Base-by-base conservation (phyloP, 2,329 filamentous ascomycete genomes). In the Aureobasidium pullulans region DNA sequence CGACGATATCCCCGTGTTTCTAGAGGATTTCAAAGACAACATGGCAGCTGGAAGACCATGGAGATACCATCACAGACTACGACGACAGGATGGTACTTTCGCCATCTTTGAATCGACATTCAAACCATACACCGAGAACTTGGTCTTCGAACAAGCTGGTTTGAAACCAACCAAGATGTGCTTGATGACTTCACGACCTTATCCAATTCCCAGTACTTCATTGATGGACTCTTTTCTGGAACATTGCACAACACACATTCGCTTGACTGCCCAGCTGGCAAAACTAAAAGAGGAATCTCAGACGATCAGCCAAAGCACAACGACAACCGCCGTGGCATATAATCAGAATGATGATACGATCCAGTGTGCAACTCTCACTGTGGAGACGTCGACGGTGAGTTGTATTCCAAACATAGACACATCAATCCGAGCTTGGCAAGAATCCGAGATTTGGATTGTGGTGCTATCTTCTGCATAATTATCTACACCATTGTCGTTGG, bases 201-300 rank as follows among this genome's bases (percentile, higher is more conserved):
- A 57, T 34, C 40, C 32, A 13, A 31, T 46, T 2, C n/a, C 29
- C 16, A 36, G 40, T 13, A 57, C 52, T 31, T 37, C 52, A 4
- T 16, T 44, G 31, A 57, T 57, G 52, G 52, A 57, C 19, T 57
- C 52, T 2, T 46, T 57, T 4, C 52, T 57, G 28, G 52, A 57
- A 23, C 52, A 57, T 19, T 46, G 32, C 6, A 57, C 40, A n/a
- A 57, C 29, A 4, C 31, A 57, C 4, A 57, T 57, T 8, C 40
- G 39, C 16, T 34, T 57, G 5, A 9, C 15, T 3, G 46, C 36
- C 13, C 52, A 57, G 15, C 5, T 57, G 52, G 19, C 28, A n/a
- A n/a, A 15, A 16, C 13, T 57, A 7, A 34, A 37, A 36, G 39
- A 40, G 9, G 40, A 44, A 15, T 31, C 19, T 15, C 34, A 54